Percentiles rank a stretch among this genome's conserved stretches.
phyloP scores from a whole-genome alignment of 1,284 basidiomycete genomes.

The Ustilago xerochloae region DNA sequence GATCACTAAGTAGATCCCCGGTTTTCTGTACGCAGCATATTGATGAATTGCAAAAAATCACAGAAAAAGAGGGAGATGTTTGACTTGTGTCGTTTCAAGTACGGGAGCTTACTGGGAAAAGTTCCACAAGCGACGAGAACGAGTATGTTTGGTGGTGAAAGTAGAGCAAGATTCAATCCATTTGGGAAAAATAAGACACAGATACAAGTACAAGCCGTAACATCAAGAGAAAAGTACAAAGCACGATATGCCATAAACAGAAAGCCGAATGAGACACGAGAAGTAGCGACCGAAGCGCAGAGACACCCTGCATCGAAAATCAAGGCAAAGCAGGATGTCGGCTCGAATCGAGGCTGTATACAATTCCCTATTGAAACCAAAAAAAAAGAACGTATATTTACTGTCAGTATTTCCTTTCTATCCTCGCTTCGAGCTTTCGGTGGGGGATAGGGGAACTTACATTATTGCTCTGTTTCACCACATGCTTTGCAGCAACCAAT shows the following conservation, averaged over 20 bases:
- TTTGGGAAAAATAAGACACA: too few species aligned
- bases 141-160: too few species aligned
- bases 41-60: neutral
- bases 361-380: constrained; percentile 52
- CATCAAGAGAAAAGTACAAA: too few species aligned
- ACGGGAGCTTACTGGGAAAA: too few species aligned
- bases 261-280: neutral
- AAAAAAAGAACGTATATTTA: neutral
- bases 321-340: constrained; percentile 53
- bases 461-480: constrained; percentile 74
- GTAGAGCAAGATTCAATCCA: too few species aligned
- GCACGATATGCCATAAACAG: too few species aligned
- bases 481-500: constrained; percentile 85
- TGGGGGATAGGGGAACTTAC: constrained; percentile 61
- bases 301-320: neutral
- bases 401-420: neutral
- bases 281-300: neutral
- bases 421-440: neutral
- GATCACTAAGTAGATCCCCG: too few species aligned
- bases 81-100: too few species aligned
- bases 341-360: constrained; percentile 58
- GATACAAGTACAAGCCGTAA: too few species aligned
- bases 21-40: too few species aligned
- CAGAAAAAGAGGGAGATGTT: neutral
- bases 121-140: too few species aligned